Base-by-base conservation (phyloP, 2,329 filamentous ascomycete species). In the Xylariales sp. region DNA sequence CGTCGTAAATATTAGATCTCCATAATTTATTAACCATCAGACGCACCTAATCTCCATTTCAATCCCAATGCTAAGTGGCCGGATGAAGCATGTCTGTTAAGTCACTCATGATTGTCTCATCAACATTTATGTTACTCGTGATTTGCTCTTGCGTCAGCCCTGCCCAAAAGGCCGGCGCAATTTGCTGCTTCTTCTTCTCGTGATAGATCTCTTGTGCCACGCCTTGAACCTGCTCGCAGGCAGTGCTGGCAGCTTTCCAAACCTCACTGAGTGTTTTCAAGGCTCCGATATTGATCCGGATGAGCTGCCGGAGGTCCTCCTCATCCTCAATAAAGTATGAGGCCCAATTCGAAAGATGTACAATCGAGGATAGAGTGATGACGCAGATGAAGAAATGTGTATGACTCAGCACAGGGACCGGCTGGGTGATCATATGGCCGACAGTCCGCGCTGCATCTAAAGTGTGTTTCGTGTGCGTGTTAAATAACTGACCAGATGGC, bases 311-410 rank as follows among this genome's bases (percentile, higher is more conserved):
- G 47, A 84, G 70, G 51, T 78, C 78, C 44, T 81, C 81, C 53
- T 81, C 80, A 49, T 79, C 74, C 43, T 72, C 71, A 33, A 82
- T 69, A 38, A 75, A 76, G 53, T 76, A 77, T 15, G 82, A 67
- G 37, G 69, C 82, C 78, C 88, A 95, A 45, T 85, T 86, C 38
- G 83, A 87, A 17, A 94, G 71, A 52, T 93, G 86, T 4, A 91
- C 84, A 49, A 90, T 85, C 5, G 86, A 87, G 14, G 83, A 85
- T 37, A 91, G 68, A 2, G 86, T 86, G 34, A 93, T 69, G 28
- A 85, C 82, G 55, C 87, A 93, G 23, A 83, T 86, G 64, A 93
- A 89, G 62, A 91, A 90, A 41, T 88, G 87, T 0, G 81, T 89
- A 61, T 95, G 88, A 21, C 78, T 78, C 5, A 83, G 71, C 2